Percentiles rank a stretch among this genome's conserved stretches.
phyloP scores from a whole-genome alignment of 208 protist species.

The Leishmania amazonensis region DNA sequence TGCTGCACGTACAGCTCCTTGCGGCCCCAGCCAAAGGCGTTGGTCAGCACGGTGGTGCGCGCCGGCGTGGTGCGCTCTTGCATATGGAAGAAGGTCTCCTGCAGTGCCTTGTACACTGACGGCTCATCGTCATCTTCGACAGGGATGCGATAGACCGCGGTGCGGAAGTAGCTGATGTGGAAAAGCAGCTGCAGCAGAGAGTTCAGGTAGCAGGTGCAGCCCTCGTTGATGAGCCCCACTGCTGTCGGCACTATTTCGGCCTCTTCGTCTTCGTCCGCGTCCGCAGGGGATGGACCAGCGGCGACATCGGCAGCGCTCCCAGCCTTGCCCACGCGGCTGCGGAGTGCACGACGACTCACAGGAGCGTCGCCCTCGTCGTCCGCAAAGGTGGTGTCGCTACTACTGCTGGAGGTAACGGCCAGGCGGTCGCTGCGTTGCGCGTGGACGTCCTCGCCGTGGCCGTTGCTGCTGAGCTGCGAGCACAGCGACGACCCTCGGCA shows the following conservation, averaged over 20 bases:
- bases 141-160: conserved; percentile 82
- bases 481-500: conserved; percentile 16
- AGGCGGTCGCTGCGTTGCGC: conserved; percentile 19
- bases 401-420: conserved; percentile 21
- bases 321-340: not conserved
- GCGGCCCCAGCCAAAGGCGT: conserved; percentile 90
- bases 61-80: conserved; percentile 66
- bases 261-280: not conserved
- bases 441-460: conserved; percentile 6
- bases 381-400: conserved; percentile 11
- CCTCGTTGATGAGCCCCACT: conserved; percentile 89
- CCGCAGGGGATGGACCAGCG: not conserved
- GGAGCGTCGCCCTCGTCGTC: not conserved
- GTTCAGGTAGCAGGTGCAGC: conserved; percentile 93
- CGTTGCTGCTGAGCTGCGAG: conserved; percentile 13
- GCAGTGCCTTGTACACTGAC: conserved; percentile 68
- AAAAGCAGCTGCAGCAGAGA: conserved; percentile 90
- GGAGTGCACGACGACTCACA: not conserved
- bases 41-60: conserved; percentile 81
- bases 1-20: conserved; percentile 87
- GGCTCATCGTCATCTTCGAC: conserved; percentile 37
- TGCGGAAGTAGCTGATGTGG: conserved; percentile 86
- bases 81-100: conserved; percentile 90
- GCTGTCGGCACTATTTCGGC: conserved; percentile 10
- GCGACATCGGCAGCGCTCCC: not conserved